phyloP scores from a whole-genome alignment of 169 alveolate genomes.

The Plasmodium gaboni region DNA sequence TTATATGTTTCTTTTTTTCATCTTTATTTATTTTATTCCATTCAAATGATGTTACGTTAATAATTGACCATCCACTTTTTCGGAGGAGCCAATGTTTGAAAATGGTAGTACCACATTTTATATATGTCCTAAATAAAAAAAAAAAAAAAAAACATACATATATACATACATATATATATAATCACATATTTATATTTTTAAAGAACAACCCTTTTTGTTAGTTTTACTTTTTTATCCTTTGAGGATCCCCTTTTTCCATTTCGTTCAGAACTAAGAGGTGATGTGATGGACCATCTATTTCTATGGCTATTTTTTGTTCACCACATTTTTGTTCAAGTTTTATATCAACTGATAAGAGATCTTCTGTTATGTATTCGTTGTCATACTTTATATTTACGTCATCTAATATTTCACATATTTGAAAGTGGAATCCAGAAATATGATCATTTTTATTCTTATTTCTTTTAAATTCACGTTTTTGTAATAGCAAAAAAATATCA shows the following conservation, averaged over 20 bases:
- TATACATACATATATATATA: background rate
- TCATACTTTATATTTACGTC: constrained; percentile 30
- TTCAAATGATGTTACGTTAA: constrained; percentile 29
- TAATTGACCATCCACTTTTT: constrained; percentile 52
- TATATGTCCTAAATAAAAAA: constrained; percentile 42
- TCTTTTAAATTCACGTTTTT: background rate
- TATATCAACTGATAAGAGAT: constrained; percentile 57
- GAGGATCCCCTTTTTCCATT: background rate
- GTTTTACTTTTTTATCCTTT: constrained; percentile 26
- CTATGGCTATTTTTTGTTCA: constrained; percentile 54
- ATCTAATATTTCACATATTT: constrained; percentile 34
- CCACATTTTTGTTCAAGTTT: constrained; percentile 9
- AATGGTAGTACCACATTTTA: constrained; percentile 71
- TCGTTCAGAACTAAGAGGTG: constrained; percentile 55
- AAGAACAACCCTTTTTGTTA: background rate
- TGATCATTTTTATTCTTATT: background rate
- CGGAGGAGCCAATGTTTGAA: constrained; percentile 48
- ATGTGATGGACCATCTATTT: constrained; percentile 77
- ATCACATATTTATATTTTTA: background rate
- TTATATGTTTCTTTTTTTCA: constrained; percentile 31
- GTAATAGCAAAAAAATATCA: constrained; percentile 20
- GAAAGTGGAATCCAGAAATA: constrained; percentile 31
- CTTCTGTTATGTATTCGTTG: constrained; percentile 70
- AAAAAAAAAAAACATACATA: background rate
- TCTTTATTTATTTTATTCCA: constrained; percentile 61